phyloP scores from a whole-genome alignment of 371 early-diverging fungal species.

The Mucor irregularis region DNA sequence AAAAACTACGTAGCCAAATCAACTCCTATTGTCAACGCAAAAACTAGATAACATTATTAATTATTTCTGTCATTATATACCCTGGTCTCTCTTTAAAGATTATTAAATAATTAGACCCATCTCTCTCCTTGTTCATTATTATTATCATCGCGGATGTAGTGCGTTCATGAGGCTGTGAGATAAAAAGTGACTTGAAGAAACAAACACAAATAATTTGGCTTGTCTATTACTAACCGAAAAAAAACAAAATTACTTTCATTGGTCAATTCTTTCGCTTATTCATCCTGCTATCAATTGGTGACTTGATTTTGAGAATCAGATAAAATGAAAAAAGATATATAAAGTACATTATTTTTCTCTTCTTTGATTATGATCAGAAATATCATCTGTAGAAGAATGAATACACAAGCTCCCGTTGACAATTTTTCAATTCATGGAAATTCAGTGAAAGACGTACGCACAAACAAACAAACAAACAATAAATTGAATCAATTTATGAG shows the following conservation, averaged over 20 bases:
- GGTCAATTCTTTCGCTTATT: background rate
- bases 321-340: too few relatives aligned
- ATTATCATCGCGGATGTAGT: too few relatives aligned
- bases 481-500: background rate
- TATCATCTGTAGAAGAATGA: constrained; percentile 8
- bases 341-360: too few relatives aligned
- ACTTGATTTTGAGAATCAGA: background rate
- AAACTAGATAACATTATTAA: too few relatives aligned
- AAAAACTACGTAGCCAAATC: too few relatives aligned
- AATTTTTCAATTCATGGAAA: constrained; percentile 50
- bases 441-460: constrained; percentile 27
- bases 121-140: too few relatives aligned
- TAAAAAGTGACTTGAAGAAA: background rate
- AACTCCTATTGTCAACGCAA: too few relatives aligned
- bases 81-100: too few relatives aligned
- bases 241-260: background rate
- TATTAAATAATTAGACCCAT: too few relatives aligned
- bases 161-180: background rate
- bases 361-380: constrained; percentile 4
- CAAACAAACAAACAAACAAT: background rate
- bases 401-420: constrained; percentile 18
- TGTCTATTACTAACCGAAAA: background rate
- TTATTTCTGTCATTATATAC: too few relatives aligned
- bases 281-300: background rate
- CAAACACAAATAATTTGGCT: background rate